Conservation (phyloP, 768 basidiomycete species). For the Mycena venus region DNA sequence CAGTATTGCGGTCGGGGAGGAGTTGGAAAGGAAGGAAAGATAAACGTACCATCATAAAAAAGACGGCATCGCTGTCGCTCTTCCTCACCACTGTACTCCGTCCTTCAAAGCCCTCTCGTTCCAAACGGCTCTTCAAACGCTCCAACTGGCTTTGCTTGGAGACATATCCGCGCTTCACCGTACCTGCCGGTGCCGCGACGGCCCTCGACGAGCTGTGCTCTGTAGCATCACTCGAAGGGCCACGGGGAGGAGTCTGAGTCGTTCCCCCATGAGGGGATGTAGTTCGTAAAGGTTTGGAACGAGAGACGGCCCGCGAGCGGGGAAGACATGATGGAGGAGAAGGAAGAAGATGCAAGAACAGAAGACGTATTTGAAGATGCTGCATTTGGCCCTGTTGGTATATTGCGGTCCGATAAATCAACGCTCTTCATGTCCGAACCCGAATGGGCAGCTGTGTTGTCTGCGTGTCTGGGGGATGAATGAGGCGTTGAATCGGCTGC, state of each 20-base stretch:
- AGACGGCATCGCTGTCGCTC: slow-evolving; percentile 54
- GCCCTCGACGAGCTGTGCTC: slow-evolving; percentile 31
- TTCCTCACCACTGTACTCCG: slow-evolving; percentile 51
- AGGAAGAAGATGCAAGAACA: slow-evolving; percentile 50
- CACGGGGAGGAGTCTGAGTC: slow-evolving; percentile 51
- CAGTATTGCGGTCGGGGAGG: background rate
- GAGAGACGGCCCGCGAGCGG: slow-evolving; percentile 70
- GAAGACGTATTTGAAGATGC: slow-evolving; percentile 27
- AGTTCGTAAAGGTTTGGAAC: slow-evolving; percentile 71
- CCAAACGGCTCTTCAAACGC: slow-evolving; percentile 69
- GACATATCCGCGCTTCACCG: slow-evolving; percentile 59
- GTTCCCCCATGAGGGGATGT: slow-evolving; percentile 71
- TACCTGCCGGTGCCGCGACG: slow-evolving; percentile 35
- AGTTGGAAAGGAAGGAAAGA: background rate
- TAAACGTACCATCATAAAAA: slow-evolving; percentile 54
- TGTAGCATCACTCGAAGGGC: slow-evolving; percentile 24
- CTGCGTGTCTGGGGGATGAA: slow-evolving; percentile 57
- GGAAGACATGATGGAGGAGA: slow-evolving; percentile 64
- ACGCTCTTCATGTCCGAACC: slow-evolving; percentile 56
- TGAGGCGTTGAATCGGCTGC: slow-evolving; percentile 49
- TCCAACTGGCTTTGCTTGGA: slow-evolving; percentile 77
- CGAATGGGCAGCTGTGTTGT: slow-evolving; percentile 39
- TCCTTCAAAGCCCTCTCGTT: slow-evolving; percentile 48
- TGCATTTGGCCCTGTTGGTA: slow-evolving; percentile 32
- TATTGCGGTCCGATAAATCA: slow-evolving; percentile 49